Evolutionary conservation across 2,329 filamentous ascomycete genomes (phyloP).

Genomic region (Dryadomyces quercivorus): DNA sequence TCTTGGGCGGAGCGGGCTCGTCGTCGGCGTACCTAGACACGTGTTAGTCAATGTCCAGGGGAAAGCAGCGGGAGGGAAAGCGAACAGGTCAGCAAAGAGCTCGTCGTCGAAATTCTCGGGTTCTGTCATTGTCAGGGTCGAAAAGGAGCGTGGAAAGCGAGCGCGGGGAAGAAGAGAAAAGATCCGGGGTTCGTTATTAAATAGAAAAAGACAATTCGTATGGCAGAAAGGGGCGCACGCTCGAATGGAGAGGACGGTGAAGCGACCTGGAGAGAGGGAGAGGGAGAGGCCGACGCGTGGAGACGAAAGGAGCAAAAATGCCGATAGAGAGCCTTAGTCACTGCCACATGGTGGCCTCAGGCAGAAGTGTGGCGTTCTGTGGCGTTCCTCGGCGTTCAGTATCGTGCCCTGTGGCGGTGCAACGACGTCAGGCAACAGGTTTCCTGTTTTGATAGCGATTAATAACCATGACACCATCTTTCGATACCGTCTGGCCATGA

Average conservation of each 20-base stretch:
- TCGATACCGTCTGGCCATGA: background rate
- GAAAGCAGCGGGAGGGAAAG: slow-evolving; percentile 14
- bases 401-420: background rate
- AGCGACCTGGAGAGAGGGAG: background rate
- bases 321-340: background rate
- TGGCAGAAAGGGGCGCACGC: background rate
- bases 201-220: background rate
- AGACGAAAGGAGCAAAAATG: background rate
- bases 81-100: slow-evolving; percentile 83
- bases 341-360: background rate
- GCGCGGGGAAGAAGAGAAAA: background rate
- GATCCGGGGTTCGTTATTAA: background rate
- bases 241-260: background rate
- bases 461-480: background rate
- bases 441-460: background rate
- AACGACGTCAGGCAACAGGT: background rate
- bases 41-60: slow-evolving; percentile 6
- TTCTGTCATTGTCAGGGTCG: slow-evolving; percentile 49
- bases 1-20: slow-evolving; percentile 27
- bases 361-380: background rate
- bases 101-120: slow-evolving; percentile 72
- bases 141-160: background rate
- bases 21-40: slow-evolving; percentile 50
- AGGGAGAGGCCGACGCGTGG: background rate
- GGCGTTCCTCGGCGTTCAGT: too few relatives aligned